Conservation (phyloP, 768 basidiomycete genomes). For the Phlegmacium glaucopus region DNA sequence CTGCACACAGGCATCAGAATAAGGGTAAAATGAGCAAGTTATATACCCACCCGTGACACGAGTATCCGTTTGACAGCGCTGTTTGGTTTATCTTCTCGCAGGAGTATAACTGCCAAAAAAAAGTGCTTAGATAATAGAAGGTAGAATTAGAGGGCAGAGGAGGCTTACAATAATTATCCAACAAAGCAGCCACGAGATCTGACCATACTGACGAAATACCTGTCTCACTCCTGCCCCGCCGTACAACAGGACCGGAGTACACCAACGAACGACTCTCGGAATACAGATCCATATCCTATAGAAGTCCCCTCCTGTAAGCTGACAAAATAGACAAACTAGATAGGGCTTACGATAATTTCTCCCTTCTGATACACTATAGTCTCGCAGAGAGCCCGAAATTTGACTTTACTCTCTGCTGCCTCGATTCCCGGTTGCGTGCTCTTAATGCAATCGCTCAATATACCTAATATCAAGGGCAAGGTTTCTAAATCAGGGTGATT, state of each 20-base stretch:
- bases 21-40: neutral
- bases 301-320: neutral
- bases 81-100: constrained; percentile 55
- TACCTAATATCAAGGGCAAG: constrained; percentile 65
- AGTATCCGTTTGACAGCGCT: constrained; percentile 49
- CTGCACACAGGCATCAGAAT: constrained; percentile 32
- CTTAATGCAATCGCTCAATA: constrained; percentile 73
- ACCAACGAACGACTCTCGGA: constrained; percentile 73
- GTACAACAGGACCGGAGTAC: constrained; percentile 59
- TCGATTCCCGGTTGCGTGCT: constrained; percentile 88
- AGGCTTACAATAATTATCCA: constrained; percentile 74
- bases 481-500: constrained; percentile 80
- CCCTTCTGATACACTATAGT: constrained; percentile 70
- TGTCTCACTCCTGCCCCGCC: constrained; percentile 60
- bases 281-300: constrained; percentile 79
- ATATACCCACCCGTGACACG: constrained; percentile 57
- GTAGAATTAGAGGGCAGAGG: constrained; percentile 4
- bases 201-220: constrained; percentile 63
- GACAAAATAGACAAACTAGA: neutral
- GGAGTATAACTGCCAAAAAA: constrained; percentile 52
- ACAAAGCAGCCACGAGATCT: constrained; percentile 59
- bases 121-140: neutral
- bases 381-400: constrained; percentile 80
- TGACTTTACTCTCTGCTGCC: constrained; percentile 88
- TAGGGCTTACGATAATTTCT: constrained; percentile 70